Percentiles rank a stretch among this genome's conserved stretches.
phyloP scores from a whole-genome alignment of 352 stramenopile species.

The Pythium aristosporum region DNA sequence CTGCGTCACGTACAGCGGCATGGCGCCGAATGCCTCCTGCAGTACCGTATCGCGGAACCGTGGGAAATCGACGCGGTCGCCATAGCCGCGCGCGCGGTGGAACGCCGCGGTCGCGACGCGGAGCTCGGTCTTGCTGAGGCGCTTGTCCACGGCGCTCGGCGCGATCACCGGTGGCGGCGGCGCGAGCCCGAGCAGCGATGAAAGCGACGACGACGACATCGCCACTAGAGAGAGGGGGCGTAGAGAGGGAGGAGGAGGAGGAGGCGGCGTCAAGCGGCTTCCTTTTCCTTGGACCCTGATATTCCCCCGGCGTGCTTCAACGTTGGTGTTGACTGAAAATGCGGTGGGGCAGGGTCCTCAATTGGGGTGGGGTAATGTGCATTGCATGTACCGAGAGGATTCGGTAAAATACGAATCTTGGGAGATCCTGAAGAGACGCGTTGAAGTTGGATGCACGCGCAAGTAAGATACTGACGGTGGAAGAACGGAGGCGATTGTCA shows the following conservation, averaged over 20 bases:
- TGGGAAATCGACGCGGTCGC: conserved; percentile 26
- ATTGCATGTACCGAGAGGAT: neutral
- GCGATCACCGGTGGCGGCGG: conserved; percentile 29
- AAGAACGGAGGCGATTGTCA: neutral
- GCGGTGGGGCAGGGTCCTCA: neutral
- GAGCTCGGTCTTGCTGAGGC: conserved; percentile 31
- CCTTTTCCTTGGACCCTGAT: conserved; percentile 1
- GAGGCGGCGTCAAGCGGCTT: too few species aligned
- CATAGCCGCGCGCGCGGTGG: conserved; percentile 43
- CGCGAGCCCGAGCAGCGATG: conserved; percentile 25
- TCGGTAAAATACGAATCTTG: conserved; percentile 4
- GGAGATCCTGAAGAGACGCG: neutral
- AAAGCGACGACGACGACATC: conserved; percentile 15
- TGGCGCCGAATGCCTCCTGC: conserved; percentile 32
- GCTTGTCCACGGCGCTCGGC: conserved; percentile 20
- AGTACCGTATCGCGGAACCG: conserved; percentile 42
- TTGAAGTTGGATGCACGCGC: neutral
- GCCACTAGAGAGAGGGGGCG: neutral
- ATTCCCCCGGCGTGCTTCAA: neutral
- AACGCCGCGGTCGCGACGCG: conserved; percentile 33
- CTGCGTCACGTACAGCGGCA: conserved; percentile 34
- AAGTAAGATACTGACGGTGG: neutral
- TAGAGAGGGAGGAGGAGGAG: neutral
- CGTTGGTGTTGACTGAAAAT: neutral
- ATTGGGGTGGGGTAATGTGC: neutral